These are phyloP conservation scores for Gracilariopsis chorda DNA, from an alignment of 23 red algal genomes.

Conservation along the genomic window DNA sequence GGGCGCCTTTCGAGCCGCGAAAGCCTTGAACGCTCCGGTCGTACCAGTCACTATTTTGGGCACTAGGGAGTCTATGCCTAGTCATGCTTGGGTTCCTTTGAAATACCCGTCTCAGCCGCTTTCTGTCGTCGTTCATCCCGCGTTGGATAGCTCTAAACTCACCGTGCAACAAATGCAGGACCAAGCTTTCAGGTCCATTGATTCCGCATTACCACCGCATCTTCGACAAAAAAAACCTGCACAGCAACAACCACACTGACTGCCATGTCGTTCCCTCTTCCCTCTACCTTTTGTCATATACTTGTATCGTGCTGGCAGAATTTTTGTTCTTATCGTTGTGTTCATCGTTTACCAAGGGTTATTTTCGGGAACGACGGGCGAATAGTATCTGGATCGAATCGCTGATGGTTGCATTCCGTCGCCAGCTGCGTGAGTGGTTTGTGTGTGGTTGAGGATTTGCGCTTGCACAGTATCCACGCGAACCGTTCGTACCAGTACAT, in stretches of 20 bases:
- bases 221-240: not conserved
- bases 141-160: constrained; percentile 35
- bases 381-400: too few relatives aligned
- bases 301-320: too few relatives aligned
- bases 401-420: too few relatives aligned
- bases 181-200: constrained; percentile 43
- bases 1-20: constrained; percentile 89
- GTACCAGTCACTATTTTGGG: constrained; percentile 89
- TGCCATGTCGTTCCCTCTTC: too few relatives aligned
- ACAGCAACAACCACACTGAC: not conserved
- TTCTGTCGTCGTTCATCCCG: constrained; percentile 71
- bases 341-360: too few relatives aligned
- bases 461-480: too few relatives aligned
- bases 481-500: too few relatives aligned
- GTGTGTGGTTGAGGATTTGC: too few relatives aligned
- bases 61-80: constrained; percentile 87
- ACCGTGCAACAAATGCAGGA: constrained; percentile 36
- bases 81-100: constrained; percentile 72
- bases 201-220: constrained; percentile 57
- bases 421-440: too few relatives aligned
- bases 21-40: constrained; percentile 60
- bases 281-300: too few relatives aligned
- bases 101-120: constrained; percentile 53
- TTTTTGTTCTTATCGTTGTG: too few relatives aligned
- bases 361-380: too few relatives aligned